Conservation (phyloP, 208 protist species). For the Strigomonas culicis region DNA sequence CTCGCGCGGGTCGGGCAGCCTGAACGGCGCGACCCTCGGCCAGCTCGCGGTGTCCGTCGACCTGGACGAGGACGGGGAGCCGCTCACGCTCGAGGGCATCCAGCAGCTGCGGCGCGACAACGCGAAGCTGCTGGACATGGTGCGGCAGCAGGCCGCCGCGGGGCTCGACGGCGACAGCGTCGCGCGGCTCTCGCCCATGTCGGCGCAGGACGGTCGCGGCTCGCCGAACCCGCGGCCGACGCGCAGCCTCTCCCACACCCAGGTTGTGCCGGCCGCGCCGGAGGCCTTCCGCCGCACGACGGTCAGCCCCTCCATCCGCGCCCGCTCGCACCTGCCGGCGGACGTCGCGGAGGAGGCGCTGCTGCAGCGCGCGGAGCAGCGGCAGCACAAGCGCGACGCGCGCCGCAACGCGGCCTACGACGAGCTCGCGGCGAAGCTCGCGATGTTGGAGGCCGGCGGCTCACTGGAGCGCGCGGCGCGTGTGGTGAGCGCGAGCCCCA, state of each 20-base stretch:
- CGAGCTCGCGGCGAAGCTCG: conserved; percentile 40
- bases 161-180: conserved; percentile 36
- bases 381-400: conserved; percentile 26
- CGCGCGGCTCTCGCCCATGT: conserved; percentile 31
- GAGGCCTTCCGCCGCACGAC: conserved; percentile 38
- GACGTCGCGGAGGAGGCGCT: conserved; percentile 33
- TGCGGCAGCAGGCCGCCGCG: conserved; percentile 41
- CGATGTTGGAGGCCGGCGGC: conserved; percentile 45
- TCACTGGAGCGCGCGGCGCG: background rate
- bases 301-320: conserved; percentile 31
- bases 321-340: conserved; percentile 22
- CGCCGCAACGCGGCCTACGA: conserved; percentile 40
- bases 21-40: conserved; percentile 28
- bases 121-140: conserved; percentile 57
- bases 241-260: conserved; percentile 16
- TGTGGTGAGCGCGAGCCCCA: background rate
- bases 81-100: conserved; percentile 37
- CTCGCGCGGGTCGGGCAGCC: conserved; percentile 21
- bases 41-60: conserved; percentile 42
- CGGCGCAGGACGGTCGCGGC: conserved; percentile 12
- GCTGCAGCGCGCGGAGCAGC: conserved; percentile 28
- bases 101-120: conserved; percentile 59
- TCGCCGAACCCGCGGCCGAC: conserved; percentile 26
- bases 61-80: conserved; percentile 25
- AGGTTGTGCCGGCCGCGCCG: background rate